These are phyloP conservation scores for Vitis hybrid DNA, from an alignment of 177 flowering plant genomes.

Conservation along the genomic window DNA sequence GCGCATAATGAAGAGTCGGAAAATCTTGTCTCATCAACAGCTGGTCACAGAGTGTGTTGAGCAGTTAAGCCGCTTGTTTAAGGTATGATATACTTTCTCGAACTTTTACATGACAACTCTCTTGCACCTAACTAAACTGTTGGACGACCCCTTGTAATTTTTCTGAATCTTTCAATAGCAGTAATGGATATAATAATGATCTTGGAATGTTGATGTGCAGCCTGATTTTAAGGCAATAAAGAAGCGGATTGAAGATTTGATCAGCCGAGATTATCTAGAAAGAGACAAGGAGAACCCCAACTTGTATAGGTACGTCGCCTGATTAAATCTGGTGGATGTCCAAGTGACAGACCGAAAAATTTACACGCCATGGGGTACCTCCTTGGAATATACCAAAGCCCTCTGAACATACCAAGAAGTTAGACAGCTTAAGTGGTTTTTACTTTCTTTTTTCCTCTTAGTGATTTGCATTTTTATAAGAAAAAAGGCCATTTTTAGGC, in stretches of 20 bases:
- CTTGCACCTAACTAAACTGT: too few species aligned
- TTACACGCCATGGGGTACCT: too few species aligned
- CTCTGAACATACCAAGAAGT: too few species aligned
- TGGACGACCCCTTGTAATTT: too few species aligned
- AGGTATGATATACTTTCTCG: conserved; percentile 26
- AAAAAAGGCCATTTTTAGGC: too few species aligned
- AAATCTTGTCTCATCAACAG: conserved; percentile 47
- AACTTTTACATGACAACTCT: background rate
- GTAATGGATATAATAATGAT: too few species aligned
- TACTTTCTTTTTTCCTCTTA: too few species aligned
- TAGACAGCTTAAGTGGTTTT: too few species aligned
- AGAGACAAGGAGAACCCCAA: conserved; percentile 75
- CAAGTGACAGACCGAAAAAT: background rate
- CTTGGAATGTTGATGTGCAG: conserved; percentile 17
- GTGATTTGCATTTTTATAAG: too few species aligned
- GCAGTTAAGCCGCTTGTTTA: conserved; percentile 42
- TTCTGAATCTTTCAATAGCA: background rate
- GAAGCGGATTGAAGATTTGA: conserved; percentile 45
- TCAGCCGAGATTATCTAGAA: conserved; percentile 70
- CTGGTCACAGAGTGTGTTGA: conserved; percentile 47
- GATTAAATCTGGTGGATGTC: conserved; percentile 11
- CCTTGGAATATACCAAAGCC: too few species aligned
- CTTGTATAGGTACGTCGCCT: conserved; percentile 69
- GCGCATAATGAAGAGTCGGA: conserved; percentile 57
- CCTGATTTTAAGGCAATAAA: conserved; percentile 41